Evolutionary conservation across 495 filamentous ascomycete species (phyloP), one percentile per base, ranked within the genome.

Genomic region (Tuber indicum): DNA sequence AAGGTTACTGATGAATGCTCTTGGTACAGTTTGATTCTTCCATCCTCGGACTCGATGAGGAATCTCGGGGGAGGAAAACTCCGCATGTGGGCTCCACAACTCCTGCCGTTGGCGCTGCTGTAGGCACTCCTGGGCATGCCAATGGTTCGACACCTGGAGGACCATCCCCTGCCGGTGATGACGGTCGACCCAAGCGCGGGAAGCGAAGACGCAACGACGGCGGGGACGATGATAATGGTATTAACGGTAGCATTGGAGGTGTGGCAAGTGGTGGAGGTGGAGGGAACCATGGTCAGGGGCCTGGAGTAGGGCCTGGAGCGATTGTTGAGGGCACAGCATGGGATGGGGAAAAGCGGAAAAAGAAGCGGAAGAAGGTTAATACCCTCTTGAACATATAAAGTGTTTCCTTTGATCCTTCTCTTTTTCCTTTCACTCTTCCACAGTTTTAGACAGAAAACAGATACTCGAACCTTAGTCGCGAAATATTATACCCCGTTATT

Each of bases 191-290:
- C 4, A 90, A 87, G 80, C 88, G 89, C 44, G 78, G 77, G 71
- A 90, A 89, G 79, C 91, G 92, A 85, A 86, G 91, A 78, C 86
- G 89, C 78, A 88, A 87, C 72, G 91, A 92, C 85, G 90, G 89
- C 17, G 88, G 90, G 76, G 88, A 88, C 72, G 89, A 89, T 39
- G 84, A 86, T 74, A 85, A 84, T 26, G 76, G 74, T 76, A 76
- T 74, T 75, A 80, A 80, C 76, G 77, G 74, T 75, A 82, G 39
- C 75, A 72, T 43, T 32, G 72, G 79, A 72, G 77, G 77, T 72
- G 82, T 66, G 45, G 49, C 72, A n/a, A 75, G 78, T n/a, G 75
- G 82, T 58, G 75, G 74, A 81, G 79, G 44, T 69, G 76, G 26
- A 47, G 42, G 46, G 26, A 66, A 36, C 39, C 44, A 46, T 52